Evolutionary conservation across 257 asterid genomes (phyloP).

Genomic region (Hygrophila difformis): DNA sequence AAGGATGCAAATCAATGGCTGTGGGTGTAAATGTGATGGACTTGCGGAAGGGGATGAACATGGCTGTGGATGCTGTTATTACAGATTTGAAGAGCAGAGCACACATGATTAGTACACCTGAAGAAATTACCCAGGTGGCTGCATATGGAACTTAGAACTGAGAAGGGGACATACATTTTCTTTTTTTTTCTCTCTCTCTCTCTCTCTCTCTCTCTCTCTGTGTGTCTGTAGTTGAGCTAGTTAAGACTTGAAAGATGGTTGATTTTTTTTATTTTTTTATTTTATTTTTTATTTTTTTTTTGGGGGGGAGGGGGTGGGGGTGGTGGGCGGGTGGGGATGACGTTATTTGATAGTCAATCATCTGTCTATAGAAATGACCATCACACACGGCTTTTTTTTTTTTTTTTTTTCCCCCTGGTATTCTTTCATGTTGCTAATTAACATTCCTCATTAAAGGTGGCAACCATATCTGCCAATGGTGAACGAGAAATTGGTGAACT

Average conservation of each 20-base stretch:
- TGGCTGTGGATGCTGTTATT: slow-evolving; percentile 78
- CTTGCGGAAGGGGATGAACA: slow-evolving; percentile 74
- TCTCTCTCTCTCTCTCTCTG: not conserved
- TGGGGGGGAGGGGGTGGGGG: too few species aligned
- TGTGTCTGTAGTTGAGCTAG: not conserved
- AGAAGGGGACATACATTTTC: too few species aligned
- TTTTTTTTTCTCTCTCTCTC: too few species aligned
- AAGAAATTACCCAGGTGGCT: slow-evolving; percentile 82
- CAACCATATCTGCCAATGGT: slow-evolving; percentile 82
- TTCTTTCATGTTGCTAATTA: slow-evolving; percentile 14
- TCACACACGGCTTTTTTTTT: not conserved
- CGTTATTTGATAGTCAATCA: slow-evolving; percentile 3
- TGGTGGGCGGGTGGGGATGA: too few species aligned
- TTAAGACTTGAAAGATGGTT: not conserved
- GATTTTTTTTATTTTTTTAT: not conserved
- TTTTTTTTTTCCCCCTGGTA: too few species aligned
- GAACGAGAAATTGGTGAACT: slow-evolving; percentile 83
- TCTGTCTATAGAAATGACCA: not conserved
- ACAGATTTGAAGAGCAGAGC: slow-evolving; percentile 77
- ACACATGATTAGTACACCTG: slow-evolving; percentile 80
- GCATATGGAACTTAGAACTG: slow-evolving; percentile 11
- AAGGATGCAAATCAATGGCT: slow-evolving; percentile 85
- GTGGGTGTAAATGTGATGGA: slow-evolving; percentile 90
- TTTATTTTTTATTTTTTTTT: too few species aligned
- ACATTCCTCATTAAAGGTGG: slow-evolving; percentile 46